A percentile compares a stretch with the other conserved stretches of the same genome.
Conservation (phyloP, 768 basidiomycete genomes). For the Cantharellus anzutake region DNA sequence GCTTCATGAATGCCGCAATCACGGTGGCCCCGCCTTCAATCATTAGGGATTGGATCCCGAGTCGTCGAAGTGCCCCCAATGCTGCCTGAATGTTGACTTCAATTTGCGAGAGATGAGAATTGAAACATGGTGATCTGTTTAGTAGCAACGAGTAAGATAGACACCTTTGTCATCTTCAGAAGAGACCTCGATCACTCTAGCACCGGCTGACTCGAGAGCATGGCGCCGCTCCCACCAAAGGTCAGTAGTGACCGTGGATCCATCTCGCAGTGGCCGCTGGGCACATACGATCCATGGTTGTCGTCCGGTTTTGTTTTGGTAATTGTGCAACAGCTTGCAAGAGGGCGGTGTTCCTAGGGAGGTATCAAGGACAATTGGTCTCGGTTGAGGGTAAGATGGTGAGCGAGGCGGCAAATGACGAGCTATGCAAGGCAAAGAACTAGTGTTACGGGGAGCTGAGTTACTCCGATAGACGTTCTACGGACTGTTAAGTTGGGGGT, state of each 20-base stretch:
- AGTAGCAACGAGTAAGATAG: conserved; percentile 3
- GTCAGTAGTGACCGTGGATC: not conserved
- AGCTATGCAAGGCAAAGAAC: conserved; percentile 9
- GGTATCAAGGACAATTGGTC: conserved; percentile 72
- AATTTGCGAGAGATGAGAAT: not conserved
- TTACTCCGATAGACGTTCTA: not conserved
- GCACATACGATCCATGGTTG: conserved; percentile 53
- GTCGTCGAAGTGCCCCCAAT: conserved; percentile 31
- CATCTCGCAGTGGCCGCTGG: conserved; percentile 8
- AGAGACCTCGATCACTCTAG: conserved; percentile 33
- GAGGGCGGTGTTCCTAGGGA: conserved; percentile 40
- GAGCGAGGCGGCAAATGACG: conserved; percentile 30
- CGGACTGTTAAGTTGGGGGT: conserved; percentile 87
- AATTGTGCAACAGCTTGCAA: conserved; percentile 58
- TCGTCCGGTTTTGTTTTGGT: conserved; percentile 33
- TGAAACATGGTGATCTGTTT: not conserved
- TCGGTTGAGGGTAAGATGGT: conserved; percentile 27
- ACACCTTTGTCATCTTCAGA: conserved; percentile 14
- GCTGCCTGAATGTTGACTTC: conserved; percentile 27
- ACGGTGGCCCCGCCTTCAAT: conserved; percentile 85
- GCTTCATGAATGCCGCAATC: conserved; percentile 48
- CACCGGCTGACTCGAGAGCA: conserved; percentile 46
- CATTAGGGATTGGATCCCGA: conserved; percentile 66
- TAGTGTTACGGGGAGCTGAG: not conserved
- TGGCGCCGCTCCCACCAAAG: not conserved